These are phyloP conservation scores for Clitopilus hobsonii DNA, from an alignment of 768 basidiomycete genomes.

Conservation along the genomic window DNA sequence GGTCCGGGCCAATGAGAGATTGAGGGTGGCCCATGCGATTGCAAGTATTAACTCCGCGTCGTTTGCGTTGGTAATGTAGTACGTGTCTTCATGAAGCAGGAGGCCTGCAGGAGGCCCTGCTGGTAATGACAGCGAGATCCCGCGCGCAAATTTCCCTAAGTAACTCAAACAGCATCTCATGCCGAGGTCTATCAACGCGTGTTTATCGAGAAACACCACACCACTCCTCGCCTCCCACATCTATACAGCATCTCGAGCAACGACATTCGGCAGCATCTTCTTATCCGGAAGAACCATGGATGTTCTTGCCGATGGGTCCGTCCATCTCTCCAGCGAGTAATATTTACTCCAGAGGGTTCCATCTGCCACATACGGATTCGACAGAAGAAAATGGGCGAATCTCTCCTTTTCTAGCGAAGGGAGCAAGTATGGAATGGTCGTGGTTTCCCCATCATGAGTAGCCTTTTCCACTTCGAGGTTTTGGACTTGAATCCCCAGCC, in stretches of 20 bases:
- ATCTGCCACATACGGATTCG: slow-evolving; percentile 37
- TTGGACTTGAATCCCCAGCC: slow-evolving; percentile 31
- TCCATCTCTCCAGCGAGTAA: slow-evolving; percentile 38
- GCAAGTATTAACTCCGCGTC: no score
- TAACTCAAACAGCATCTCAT: no score
- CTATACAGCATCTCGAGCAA: slow-evolving; percentile 27
- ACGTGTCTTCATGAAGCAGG: no score
- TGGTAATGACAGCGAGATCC: no score
- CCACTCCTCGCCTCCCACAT: neutral
- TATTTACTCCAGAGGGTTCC: slow-evolving; percentile 37
- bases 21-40: no score
- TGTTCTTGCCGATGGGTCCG: slow-evolving; percentile 32
- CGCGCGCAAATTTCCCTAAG: no score
- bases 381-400: slow-evolving; percentile 31
- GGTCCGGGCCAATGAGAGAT: no score
- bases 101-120: no score
- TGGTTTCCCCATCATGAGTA: slow-evolving; percentile 2
- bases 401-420: slow-evolving; percentile 16
- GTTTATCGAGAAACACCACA: no score
- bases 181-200: no score
- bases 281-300: slow-evolving; percentile 42
- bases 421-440: no score
- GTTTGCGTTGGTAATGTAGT: no score
- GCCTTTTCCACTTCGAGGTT: neutral
- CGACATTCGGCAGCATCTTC: slow-evolving; percentile 35